Base-by-base conservation (phyloP, 177 flowering plant species). In the Tripterygium wilfordii region DNA sequence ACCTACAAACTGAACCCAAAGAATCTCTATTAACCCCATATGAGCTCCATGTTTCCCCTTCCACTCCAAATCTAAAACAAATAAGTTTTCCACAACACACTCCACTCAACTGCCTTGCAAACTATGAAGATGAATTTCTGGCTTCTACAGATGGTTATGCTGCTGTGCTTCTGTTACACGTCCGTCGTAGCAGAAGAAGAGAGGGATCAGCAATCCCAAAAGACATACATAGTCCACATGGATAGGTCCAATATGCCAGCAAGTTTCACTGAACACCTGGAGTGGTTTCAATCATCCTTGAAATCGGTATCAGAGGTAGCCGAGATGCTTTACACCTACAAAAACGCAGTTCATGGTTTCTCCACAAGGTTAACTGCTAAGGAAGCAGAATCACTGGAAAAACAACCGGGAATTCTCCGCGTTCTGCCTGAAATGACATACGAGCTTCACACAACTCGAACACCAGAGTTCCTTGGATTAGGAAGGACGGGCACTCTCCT, bases 391-490 rank as follows among this genome's bases (percentile, higher is more conserved):
- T 27, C 49, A 4, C 68, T 81, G 0, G 54, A 43, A 30, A 22
- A 30, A 16, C 57, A 37, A 24, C 67, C 65, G 0, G 88, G 80
- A 25, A 61, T 75, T 37, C 72, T 83, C 31, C 56, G 82, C 3
- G 78, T 83, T 10, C 16, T 75, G 1, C 83, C 85, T 0, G 88
- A 81, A 48, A 4, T 40, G n/a, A 33, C 15, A 19, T 83, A 80
- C 47, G 64, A 80, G 47, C 79, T 83, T 13, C 91, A 83, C 35
- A 83, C 91, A 10, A 80, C 91, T 18, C 58, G 83, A 24, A 69
- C 87, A 3, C 91, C 91, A 0, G 70, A 66, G 65, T 83, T 83
- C 36, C 75, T 83, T 8, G 87, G 91, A n/a, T 62, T 83, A 0
- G 73, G 57, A 8, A 41, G 25, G 2, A 36, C 20, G 17, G 72